Percentiles rank a stretch among this genome's conserved stretches.
Evolutionary conservation across 1,284 basidiomycete species (phyloP).

Genomic region (Athelia sp.): DNA sequence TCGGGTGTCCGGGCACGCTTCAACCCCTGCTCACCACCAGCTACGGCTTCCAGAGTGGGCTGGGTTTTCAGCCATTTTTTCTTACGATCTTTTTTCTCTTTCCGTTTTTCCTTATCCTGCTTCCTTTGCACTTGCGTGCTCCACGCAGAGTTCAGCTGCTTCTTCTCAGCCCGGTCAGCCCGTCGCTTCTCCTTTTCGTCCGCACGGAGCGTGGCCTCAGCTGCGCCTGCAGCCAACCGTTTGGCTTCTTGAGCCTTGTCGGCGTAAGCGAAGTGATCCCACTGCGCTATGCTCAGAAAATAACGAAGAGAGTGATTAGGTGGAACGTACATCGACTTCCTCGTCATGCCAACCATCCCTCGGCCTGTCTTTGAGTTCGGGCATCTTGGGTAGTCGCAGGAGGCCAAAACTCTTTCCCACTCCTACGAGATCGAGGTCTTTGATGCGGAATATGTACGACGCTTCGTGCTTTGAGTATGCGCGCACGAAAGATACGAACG

Average conservation of each 20-base stretch:
- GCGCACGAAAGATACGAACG: slow-evolving; percentile 89
- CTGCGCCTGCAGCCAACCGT: slow-evolving; percentile 43
- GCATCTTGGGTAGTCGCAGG: slow-evolving; percentile 92
- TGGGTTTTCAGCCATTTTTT: slow-evolving; percentile 64
- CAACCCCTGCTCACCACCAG: slow-evolving; percentile 14
- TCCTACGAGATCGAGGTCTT: slow-evolving; percentile 83
- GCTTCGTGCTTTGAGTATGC: slow-evolving; percentile 98
- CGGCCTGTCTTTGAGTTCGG: slow-evolving; percentile 71
- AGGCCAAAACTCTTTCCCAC: slow-evolving; percentile 85
- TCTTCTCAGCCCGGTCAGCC: slow-evolving; percentile 44
- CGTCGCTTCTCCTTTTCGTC: slow-evolving; percentile 32
- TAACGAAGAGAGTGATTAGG: too few relatives aligned
- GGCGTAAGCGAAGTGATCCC: slow-evolving; percentile 73
- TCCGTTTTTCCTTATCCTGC: slow-evolving; percentile 61
- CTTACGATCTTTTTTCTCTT: slow-evolving; percentile 67
- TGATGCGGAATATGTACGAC: slow-evolving; percentile 89
- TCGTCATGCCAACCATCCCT: slow-evolving; percentile 66
- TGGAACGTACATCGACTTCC: slow-evolving; percentile 61
- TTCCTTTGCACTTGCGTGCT: slow-evolving; percentile 60
- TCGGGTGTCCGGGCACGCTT: background rate
- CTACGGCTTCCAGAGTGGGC: slow-evolving; percentile 11
- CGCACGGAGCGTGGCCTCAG: slow-evolving; percentile 23
- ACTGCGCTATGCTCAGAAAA: slow-evolving; percentile 41
- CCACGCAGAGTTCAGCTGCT: slow-evolving; percentile 70
- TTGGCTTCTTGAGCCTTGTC: slow-evolving; percentile 82